Conservation (phyloP, 2,329 filamentous ascomycete genomes). For the Sclerotinia borealis region DNA sequence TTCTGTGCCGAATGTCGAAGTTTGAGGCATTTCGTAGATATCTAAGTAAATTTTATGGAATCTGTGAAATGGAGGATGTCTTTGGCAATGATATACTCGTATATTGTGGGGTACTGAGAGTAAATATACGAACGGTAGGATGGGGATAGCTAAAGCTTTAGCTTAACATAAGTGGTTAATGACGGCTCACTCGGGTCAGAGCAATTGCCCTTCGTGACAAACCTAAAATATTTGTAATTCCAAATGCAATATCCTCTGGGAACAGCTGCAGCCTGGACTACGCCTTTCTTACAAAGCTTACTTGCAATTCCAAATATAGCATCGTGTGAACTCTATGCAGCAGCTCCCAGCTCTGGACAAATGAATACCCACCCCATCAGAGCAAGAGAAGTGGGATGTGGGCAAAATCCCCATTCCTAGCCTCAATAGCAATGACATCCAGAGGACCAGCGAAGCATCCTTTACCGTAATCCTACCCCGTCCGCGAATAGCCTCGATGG, state of each 20-base stretch:
- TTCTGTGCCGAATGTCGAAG: conserved; percentile 18
- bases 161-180: background rate
- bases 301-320: background rate
- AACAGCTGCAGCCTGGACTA: background rate
- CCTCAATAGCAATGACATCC: background rate
- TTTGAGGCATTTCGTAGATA: background rate
- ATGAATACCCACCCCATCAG: background rate
- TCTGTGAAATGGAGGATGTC: background rate
- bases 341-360: too few relatives aligned
- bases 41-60: background rate
- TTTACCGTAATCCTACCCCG: too few relatives aligned
- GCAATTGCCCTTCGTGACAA: background rate
- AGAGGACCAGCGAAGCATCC: background rate
- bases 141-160: background rate
- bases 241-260: background rate
- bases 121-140: background rate
- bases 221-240: background rate
- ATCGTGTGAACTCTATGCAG: too few relatives aligned
- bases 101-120: background rate
- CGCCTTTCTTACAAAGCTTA: background rate
- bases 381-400: background rate
- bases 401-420: background rate
- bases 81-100: background rate
- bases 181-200: background rate
- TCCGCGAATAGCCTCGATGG: background rate